Evolutionary conservation across 2,329 filamentous ascomycete species (phyloP), one percentile per base, ranked within the genome.

Genomic region (Microsporum audouinii): DNA sequence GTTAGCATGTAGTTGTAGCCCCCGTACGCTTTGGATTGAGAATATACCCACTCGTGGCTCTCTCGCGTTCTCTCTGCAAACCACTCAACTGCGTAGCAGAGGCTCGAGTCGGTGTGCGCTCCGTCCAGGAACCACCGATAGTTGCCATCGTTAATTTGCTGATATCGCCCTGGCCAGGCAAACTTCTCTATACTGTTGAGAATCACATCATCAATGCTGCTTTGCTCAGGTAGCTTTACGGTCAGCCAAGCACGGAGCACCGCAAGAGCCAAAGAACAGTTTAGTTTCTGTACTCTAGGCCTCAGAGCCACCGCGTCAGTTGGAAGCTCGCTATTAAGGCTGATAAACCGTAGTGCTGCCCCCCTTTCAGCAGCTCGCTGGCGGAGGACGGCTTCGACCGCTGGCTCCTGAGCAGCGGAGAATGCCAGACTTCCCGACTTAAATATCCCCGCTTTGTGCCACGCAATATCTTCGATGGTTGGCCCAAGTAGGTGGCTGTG

Each of bases 391-490:
- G 70, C 66, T n/a, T 74, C 71, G 1, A 77, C 79, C 1, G 67
- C 72, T 1, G 76, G 73, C 0, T 77, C 71, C 68, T 87, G 84
- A 43, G 77, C 72, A 3, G 82, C 73, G 0, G 82, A 82, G 60
- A 86, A 85, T 2, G 83, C 83, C 6, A 79, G 76, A 6, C 76
- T 76, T 0, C 80, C 83, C 0, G 67, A 62, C 71, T 88, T 88
- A 75, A 88, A 83, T 61, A 89, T 86, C 1, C 86, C 86, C 1
- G 83, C 83, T 72, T 89, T 89, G 70, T 89, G 85, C 85, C 86
- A 88, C 0, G 86, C 84, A 64, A 89, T 88, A 69, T 84, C 79
- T 36, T 81, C 80, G 8, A 88, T 75, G 0, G 83, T 86, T 23
- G 78, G 71, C 2, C 86, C 86, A 1, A 89, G 77, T 23, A 78